A percentile compares a stretch with the other conserved stretches of the same genome.
Conservation (phyloP, 306 rosid species). For the Rosa persica region DNA sequence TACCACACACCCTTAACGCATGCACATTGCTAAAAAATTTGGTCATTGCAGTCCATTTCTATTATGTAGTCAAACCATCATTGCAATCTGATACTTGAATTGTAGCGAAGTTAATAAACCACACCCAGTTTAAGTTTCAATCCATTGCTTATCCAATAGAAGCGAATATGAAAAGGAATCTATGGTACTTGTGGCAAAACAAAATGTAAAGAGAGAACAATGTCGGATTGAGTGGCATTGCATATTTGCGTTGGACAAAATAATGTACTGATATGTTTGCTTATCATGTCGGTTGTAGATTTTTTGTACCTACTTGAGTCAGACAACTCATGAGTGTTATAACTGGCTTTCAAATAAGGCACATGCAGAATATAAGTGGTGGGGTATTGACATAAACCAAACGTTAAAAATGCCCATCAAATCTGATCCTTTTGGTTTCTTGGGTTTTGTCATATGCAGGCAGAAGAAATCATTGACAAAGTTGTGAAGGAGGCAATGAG, state of each 20-base stretch:
- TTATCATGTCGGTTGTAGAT: background rate
- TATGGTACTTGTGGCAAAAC: background rate
- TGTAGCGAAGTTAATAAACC: background rate
- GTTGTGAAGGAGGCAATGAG: slow-evolving; percentile 82
- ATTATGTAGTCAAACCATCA: background rate
- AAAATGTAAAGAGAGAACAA: background rate
- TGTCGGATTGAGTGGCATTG: background rate
- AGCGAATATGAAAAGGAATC: background rate
- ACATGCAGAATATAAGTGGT: background rate
- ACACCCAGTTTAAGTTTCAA: background rate
- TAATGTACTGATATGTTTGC: background rate
- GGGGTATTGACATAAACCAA: background rate
- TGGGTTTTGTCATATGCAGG: slow-evolving; percentile 45
- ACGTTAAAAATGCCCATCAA: background rate
- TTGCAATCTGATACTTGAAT: background rate
- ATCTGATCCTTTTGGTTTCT: background rate
- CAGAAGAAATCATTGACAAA: slow-evolving; percentile 85
- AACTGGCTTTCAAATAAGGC: background rate
- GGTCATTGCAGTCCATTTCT: background rate
- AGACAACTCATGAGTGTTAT: slow-evolving; percentile 5
- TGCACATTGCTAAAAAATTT: slow-evolving; percentile 3
- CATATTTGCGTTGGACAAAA: background rate
- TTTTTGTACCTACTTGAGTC: background rate
- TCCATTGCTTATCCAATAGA: background rate
- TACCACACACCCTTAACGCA: slow-evolving; percentile 9